phyloP scores from a whole-genome alignment of 2,329 filamentous ascomycete species.

The Aspergillus ruber region DNA sequence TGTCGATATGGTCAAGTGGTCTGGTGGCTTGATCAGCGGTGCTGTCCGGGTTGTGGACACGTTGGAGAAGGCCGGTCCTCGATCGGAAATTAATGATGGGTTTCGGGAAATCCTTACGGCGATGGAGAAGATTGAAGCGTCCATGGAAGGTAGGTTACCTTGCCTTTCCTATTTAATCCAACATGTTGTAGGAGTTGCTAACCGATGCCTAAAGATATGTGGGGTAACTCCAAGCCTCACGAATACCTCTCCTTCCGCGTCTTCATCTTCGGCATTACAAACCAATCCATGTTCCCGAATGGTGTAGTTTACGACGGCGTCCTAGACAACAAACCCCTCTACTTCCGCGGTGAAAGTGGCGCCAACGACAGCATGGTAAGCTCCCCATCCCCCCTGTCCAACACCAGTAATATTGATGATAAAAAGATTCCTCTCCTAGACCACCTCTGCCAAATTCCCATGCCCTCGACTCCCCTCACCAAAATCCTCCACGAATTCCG shows the following conservation, averaged over 20 bases:
- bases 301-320: conserved; percentile 87
- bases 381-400: background rate
- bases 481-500: conserved; percentile 84
- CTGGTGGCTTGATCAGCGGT: conserved; percentile 68
- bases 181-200: background rate
- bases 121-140: conserved; percentile 64
- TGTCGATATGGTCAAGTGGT: conserved; percentile 89
- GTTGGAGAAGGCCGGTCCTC: conserved; percentile 43
- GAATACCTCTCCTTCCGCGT: conserved; percentile 88
- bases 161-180: background rate
- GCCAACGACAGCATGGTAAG: conserved; percentile 84
- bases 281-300: conserved; percentile 87
- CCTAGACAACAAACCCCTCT: conserved; percentile 61
- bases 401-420: background rate
- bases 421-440: conserved; percentile 72
- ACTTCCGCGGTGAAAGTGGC: conserved; percentile 85
- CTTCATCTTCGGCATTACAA: conserved; percentile 94
- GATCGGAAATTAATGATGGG: conserved; percentile 58
- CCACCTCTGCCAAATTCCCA: conserved; percentile 75
- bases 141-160: conserved; percentile 62
- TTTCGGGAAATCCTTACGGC: conserved; percentile 56
- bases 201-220: conserved; percentile 58
- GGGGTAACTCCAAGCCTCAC: conserved; percentile 74
- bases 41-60: conserved; percentile 61
- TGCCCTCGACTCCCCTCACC: conserved; percentile 85